phyloP scores from a whole-genome alignment of 2,329 filamentous ascomycete genomes.

The Domatiomyces globalis region DNA sequence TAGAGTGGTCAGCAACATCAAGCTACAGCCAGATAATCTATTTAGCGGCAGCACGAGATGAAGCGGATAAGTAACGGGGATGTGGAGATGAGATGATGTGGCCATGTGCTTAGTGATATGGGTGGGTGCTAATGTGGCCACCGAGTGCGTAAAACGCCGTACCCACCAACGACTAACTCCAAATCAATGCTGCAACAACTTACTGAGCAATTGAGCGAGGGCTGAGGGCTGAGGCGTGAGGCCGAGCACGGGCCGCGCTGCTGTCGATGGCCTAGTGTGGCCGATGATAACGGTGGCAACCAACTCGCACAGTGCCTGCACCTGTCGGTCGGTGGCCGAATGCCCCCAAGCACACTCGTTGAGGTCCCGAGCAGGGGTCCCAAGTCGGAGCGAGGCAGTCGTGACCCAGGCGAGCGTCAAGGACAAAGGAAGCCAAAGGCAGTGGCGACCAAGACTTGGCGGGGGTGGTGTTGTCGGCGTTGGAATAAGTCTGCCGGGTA shows the following conservation, averaged over 20 bases:
- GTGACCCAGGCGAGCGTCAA: neutral
- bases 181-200: neutral
- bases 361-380: neutral
- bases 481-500: neutral
- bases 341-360: neutral
- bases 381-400: neutral
- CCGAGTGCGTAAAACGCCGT: neutral
- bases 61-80: neutral
- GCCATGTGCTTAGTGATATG: neutral
- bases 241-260: neutral
- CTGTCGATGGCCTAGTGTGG: neutral
- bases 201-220: no score
- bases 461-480: neutral
- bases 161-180: neutral
- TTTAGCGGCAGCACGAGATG: neutral
- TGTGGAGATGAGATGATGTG: neutral
- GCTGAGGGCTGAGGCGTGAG: neutral
- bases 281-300: neutral
- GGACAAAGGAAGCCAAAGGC: neutral
- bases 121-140: neutral
- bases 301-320: neutral
- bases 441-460: neutral
- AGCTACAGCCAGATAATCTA: neutral
- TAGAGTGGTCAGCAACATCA: neutral
- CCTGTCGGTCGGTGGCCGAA: neutral